Evolutionary conservation across 2,329 filamentous ascomycete species (phyloP).

Genomic region (Diaporthe amygdali): DNA sequence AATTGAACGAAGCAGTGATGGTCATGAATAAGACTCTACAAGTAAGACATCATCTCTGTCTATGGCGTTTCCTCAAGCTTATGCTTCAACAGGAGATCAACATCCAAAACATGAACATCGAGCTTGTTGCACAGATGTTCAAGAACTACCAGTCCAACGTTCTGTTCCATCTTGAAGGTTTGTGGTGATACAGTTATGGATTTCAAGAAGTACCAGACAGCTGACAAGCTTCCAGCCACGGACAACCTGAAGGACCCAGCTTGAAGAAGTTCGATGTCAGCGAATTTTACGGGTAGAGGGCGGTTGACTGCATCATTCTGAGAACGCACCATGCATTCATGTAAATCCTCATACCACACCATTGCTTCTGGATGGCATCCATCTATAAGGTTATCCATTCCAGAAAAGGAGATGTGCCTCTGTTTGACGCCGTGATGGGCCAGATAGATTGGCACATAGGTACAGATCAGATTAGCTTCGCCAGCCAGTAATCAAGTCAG

Average conservation of each 20-base stretch:
- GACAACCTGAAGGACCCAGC: slow-evolving; percentile 82
- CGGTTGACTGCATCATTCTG: not conserved
- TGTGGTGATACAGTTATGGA: not conserved
- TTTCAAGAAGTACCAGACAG: not conserved
- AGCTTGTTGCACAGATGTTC: slow-evolving; percentile 98
- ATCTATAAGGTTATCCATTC: too few species aligned
- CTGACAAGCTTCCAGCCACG: slow-evolving; percentile 62
- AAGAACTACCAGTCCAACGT: slow-evolving; percentile 99
- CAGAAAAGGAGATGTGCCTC: not conserved
- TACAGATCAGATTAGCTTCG: not conserved
- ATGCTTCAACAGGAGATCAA: slow-evolving; percentile 81
- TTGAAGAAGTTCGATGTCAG: slow-evolving; percentile 40
- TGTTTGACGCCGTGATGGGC: not conserved
- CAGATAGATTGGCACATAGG: not conserved
- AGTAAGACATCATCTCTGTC: slow-evolving; percentile 48
- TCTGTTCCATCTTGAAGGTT: slow-evolving; percentile 95
- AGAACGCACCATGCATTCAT: not conserved
- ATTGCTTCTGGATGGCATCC: not conserved
- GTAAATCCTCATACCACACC: not conserved
- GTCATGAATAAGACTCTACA: slow-evolving; percentile 92
- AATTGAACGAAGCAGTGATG: slow-evolving; percentile 92
- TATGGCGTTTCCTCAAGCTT: not conserved
- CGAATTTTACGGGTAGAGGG: too few species aligned
- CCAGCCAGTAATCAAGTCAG: too few species aligned
- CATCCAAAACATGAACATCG: slow-evolving; percentile 98